Evolutionary conservation across 805 yeast species (phyloP), one percentile per base, ranked within the genome.

Genomic region (Saturnispora besseyi): DNA sequence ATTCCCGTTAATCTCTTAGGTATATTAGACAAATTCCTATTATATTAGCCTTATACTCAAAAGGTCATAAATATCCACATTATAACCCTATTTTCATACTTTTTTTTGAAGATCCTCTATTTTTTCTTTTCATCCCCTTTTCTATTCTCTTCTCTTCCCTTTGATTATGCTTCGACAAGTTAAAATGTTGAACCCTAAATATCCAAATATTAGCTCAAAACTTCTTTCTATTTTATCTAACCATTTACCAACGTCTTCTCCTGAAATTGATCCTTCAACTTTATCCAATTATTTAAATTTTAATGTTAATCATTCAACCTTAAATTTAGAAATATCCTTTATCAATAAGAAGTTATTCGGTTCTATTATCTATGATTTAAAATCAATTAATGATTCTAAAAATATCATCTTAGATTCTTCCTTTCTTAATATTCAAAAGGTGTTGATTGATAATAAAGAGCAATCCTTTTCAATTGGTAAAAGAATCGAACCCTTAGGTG

Each of bases 201-300:
- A 64, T 33, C 65, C 66, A 1, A 53, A 65, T 40, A 46, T 63
- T 12, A 62, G 66, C 3, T 44, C 60, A 3, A 56, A 60, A 21
- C 40, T 65, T 15, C 47, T 55, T 13, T 46, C 56, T 13, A 56
- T 68, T 11, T 31, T 68, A 34, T 50, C 51, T 3, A 56, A 65
- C 13, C 66, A 65, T 51, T 58, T 67, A 29, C 78, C 78, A 1
- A 50, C 48, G 8, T 45, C 52, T 6, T 72, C 75, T 1, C 78
- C 87, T 3, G 87, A 81, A 57, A 51, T 61, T 10, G 96, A 89
- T 64, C 84, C 84, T 24, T 84, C 95, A 2, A 86, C 96, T 3
- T 70, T 81, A 44, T 87, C 96, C 40, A 85, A 83, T 63, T 89
- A 87, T 64, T 55, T 58, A 15, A 55, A 66, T 29, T 82, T 86